Conservation (phyloP, 139 green algal genomes). For the Edaphochlamys debaryana region DNA sequence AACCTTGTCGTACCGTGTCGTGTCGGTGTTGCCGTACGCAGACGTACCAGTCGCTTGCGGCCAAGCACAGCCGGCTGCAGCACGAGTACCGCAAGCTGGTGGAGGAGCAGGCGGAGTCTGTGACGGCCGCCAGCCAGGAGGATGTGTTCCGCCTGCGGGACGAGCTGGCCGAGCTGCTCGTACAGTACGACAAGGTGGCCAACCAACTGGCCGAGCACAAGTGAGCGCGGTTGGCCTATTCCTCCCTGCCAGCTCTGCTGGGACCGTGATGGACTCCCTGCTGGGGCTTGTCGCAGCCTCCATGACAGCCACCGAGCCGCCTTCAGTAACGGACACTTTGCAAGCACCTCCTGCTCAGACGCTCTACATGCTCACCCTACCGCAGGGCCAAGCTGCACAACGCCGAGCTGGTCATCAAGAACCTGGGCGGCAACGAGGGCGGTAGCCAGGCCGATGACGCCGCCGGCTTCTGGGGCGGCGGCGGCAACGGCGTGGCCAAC, state of each 20-base stretch:
- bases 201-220: conserved; percentile 31
- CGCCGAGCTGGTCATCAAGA: conserved; percentile 31
- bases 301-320: too few species aligned
- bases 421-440: neutral
- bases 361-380: too few species aligned
- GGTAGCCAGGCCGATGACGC: neutral
- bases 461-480: too few species aligned
- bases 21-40: too few species aligned
- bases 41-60: conserved; percentile 61
- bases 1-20: too few species aligned
- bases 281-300: too few species aligned
- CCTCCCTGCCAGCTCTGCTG: too few species aligned
- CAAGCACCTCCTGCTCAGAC: too few species aligned
- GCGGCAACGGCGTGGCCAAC: too few species aligned
- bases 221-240: neutral
- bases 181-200: conserved; percentile 34
- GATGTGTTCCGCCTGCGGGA: conserved; percentile 60
- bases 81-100: conserved; percentile 53
- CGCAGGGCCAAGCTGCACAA: conserved; percentile 52
- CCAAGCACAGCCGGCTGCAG: conserved; percentile 61
- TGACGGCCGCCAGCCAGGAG: conserved; percentile 42
- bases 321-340: too few species aligned
- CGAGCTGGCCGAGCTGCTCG: conserved; percentile 44
- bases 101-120: conserved; percentile 58
- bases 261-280: too few species aligned